Evolutionary conservation across 2,329 filamentous ascomycete genomes (phyloP), one percentile per base, ranked within the genome.

Genomic region (Phialocephala subalpina): DNA sequence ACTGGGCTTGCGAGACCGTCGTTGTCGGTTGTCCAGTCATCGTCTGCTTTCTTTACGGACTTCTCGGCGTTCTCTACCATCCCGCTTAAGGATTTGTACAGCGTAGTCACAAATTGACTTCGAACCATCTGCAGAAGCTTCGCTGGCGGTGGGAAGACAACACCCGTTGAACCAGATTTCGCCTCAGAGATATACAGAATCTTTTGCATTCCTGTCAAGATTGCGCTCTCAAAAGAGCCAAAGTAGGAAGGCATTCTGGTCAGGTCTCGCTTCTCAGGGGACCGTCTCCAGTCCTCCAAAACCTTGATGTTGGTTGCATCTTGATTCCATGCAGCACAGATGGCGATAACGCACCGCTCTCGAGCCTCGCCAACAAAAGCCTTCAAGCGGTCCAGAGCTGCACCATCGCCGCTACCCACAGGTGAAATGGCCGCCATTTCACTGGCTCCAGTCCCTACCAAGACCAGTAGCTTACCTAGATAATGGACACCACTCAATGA

Each of bases 51-150:
- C 71, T 89, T 87, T 16, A 89, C 78, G 2, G 90, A 86, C 64
- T 89, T 88, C 79, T 98, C 94, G 2, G 96, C 95, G 78, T 97
- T 98, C 79, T 98, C 96, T 0, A 99, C 94, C 89, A 99, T 95
- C 25, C 95, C 96, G 73, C 93, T 97, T 42, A 99, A 81, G 7
- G 93, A 93, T 78, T 97, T 97, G 80, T 98, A 98, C 52, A 99
- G 82, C 65, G 94, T 97, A 7, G 91, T 94, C 18, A 97, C 94
- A 75, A 99, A 99, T 75, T 97, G 93, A 70, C 90, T 91, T 70
- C 94, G 88, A 18, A 98, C 93, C 87, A 94, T 93, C 77, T 97
- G 92, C 52, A 98, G 82, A 52, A 97, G 82, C 78, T 98, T 99
- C 8, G 90, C 85, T 40, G 93, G 90, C 5, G 96, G 97, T 20